Evolutionary conservation across 2,329 filamentous ascomycete genomes (phyloP), one percentile per base, ranked within the genome.

Genomic region (Aspergillus pseudonomiae): DNA sequence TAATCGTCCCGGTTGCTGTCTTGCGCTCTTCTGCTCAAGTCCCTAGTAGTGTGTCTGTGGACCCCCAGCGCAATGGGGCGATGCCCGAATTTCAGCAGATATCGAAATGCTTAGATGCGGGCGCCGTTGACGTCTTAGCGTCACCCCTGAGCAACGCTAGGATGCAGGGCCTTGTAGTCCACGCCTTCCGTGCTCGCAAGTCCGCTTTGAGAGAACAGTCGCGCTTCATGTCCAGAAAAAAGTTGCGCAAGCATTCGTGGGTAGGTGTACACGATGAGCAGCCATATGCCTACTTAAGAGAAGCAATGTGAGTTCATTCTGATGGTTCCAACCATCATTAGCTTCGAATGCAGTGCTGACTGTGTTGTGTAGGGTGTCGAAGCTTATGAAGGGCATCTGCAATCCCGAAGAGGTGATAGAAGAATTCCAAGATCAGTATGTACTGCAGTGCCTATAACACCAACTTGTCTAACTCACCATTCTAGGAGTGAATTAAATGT

Each of bases 381-480:
- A 89, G 62, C 84, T 97, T 62, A 95, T 97, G 91, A 90, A 89
- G 72, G 89, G 92, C 43, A 97, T 97, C 60, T 97, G 94, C 77
- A 91, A 90, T 67, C 86, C 80, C 74, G 88, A 84, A 80, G 89
- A 80, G 73, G 83, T 78, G 58, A 84, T 82, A 80, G 92, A 80
- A 80, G 89, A 80, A 78, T 85, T 80, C 79, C 90, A 81, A 78
- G 84, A 77, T 81, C 85, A 73, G 86, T 90, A 70, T 83, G 81
- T 68, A 56, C 28, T 43, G 52, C 54, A 9, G 60, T 39, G 32
- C 45, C 30, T 46, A 67, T 32, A n/a, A 39, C 59, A 32, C 48
- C 19, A 7, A 32, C 30, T 52, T 1, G 16, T 9, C 48, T 28
- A 52, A 52, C 48, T 50, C 12, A 52, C 19, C 16, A 7, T 52